These are phyloP conservation scores for Solanum appendiculatum DNA, from an alignment of 257 asterid species.

Conservation along the genomic window DNA sequence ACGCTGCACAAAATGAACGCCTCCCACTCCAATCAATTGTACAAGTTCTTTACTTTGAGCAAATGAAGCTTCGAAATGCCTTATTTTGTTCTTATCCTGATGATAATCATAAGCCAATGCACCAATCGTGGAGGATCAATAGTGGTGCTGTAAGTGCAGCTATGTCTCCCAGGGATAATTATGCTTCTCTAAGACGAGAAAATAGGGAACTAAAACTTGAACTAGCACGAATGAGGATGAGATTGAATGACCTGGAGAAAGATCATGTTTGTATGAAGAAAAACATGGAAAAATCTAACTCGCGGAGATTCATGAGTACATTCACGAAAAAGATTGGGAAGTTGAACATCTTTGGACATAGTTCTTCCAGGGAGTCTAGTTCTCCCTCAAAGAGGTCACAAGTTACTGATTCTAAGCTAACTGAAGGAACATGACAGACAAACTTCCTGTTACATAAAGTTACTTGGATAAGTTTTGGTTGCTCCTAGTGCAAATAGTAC, in stretches of 20 bases:
- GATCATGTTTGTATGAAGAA: conserved; percentile 95
- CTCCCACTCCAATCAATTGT: conserved; percentile 91
- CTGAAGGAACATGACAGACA: conserved; percentile 36
- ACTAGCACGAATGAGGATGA: conserved; percentile 82
- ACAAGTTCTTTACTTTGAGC: conserved; percentile 90
- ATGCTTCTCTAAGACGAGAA: conserved; percentile 84
- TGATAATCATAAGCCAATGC: conserved; percentile 75
- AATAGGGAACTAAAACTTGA: conserved; percentile 90
- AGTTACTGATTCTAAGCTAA: conserved; percentile 58
- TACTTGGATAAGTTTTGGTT: not conserved
- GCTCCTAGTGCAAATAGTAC: conserved; percentile 3
- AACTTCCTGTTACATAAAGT: conserved; percentile 23
- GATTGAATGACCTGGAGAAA: conserved; percentile 83
- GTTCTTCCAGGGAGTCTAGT: conserved; percentile 61
- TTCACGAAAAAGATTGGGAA: conserved; percentile 68
- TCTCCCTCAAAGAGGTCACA: conserved; percentile 80
- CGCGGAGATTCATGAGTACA: conserved; percentile 63
- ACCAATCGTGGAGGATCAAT: conserved; percentile 77
- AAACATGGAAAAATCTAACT: conserved; percentile 64
- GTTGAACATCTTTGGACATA: conserved; percentile 54
- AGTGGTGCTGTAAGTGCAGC: conserved; percentile 92
- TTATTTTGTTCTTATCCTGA: conserved; percentile 63
- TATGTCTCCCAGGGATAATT: conserved; percentile 88
- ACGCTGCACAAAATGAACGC: conserved; percentile 95
- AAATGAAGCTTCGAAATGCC: conserved; percentile 67